Conservation (phyloP, 148 eudicot genomes). For the Chenopodium suecicum region DNA sequence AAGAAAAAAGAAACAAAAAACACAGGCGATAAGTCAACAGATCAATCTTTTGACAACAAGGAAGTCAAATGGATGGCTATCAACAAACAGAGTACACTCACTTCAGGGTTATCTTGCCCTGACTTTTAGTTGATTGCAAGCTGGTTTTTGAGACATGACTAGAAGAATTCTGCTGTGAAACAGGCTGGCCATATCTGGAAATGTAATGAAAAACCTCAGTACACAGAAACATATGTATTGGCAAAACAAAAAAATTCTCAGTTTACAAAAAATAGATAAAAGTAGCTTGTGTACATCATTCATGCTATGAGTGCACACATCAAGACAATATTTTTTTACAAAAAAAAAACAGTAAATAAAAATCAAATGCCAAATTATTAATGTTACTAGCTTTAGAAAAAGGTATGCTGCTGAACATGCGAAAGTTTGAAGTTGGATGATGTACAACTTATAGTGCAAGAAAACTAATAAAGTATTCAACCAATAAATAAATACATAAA, state of each 20-base stretch:
- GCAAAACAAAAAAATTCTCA: neutral
- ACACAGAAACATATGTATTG: neutral
- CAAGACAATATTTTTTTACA: neutral
- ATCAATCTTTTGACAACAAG: constrained; percentile 9
- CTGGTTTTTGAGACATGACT: constrained; percentile 21
- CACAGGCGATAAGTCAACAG: neutral
- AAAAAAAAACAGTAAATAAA: neutral
- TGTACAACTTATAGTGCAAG: too few relatives aligned
- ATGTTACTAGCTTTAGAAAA: too few relatives aligned
- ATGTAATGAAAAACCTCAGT: constrained; percentile 2
- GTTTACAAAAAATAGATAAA: neutral
- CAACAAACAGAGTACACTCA: constrained; percentile 34
- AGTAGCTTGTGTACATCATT: neutral
- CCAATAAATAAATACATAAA: too few relatives aligned
- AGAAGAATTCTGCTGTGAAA: constrained; percentile 31
- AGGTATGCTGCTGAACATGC: neutral
- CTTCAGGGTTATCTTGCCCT: constrained; percentile 75
- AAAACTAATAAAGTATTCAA: too few relatives aligned
- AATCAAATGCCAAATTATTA: too few relatives aligned
- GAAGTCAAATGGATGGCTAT: constrained; percentile 7
- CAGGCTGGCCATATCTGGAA: constrained; percentile 42
- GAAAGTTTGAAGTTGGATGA: too few relatives aligned
- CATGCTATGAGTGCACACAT: neutral
- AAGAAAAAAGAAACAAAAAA: constrained; percentile 15
- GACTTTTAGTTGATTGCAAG: constrained; percentile 41